Evolutionary conservation across 306 rosid species (phyloP).

Genomic region (Rosa lucieae): DNA sequence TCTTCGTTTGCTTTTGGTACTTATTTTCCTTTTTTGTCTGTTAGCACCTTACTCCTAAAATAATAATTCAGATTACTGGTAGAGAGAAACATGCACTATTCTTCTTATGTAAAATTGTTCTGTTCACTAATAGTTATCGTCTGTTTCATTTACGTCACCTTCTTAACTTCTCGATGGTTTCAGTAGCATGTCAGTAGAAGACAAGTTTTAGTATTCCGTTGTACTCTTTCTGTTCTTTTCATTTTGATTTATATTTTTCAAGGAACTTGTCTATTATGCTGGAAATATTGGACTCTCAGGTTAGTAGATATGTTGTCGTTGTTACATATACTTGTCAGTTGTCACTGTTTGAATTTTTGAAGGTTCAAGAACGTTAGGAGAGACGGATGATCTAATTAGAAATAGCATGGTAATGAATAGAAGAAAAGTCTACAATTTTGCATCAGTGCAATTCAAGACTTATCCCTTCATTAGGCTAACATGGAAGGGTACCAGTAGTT

Average conservation of each 20-base stretch:
- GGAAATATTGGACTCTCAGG: too few relatives aligned
- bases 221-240: too few relatives aligned
- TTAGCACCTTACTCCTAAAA: too few relatives aligned
- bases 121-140: background rate
- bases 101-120: background rate
- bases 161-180: background rate
- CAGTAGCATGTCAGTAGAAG: background rate
- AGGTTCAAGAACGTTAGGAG: background rate
- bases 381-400: background rate
- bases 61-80: too few relatives aligned
- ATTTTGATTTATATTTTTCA: too few relatives aligned
- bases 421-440: background rate
- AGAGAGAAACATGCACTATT: too few relatives aligned
- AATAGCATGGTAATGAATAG: background rate
- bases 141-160: background rate
- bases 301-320: too few relatives aligned
- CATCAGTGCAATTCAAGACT: background rate
- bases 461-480: background rate
- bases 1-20: too few relatives aligned
- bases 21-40: too few relatives aligned
- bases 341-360: background rate
- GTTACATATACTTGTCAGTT: background rate
- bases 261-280: too few relatives aligned
- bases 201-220: too few relatives aligned
- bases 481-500: background rate